Conservation (phyloP, 2,329 filamentous ascomycete genomes). For the Alternaria rosae region DNA sequence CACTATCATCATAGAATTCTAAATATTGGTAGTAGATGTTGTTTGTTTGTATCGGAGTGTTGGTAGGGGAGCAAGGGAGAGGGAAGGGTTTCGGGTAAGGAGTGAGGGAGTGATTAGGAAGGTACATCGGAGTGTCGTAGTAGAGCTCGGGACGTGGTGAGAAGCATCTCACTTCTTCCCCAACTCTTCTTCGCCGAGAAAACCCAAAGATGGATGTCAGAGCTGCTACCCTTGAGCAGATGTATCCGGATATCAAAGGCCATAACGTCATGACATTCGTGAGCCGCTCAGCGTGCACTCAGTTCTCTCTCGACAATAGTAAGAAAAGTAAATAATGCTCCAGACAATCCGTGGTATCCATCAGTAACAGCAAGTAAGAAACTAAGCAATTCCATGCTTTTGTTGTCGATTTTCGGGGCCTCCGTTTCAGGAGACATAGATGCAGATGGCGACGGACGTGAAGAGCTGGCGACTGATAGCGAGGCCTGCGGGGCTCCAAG, state of each 20-base stretch:
- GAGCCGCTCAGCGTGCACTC: conserved; percentile 50
- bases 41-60: conserved; percentile 19
- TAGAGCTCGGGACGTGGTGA: conserved; percentile 17
- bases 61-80: conserved; percentile 16
- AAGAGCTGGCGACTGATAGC: conserved; percentile 1
- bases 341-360: conserved; percentile 44
- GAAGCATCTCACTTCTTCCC: conserved; percentile 21
- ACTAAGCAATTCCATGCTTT: conserved; percentile 46
- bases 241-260: conserved; percentile 49
- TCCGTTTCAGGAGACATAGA: conserved; percentile 4
- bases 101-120: conserved; percentile 29
- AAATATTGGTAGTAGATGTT: conserved; percentile 16
- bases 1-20: background rate
- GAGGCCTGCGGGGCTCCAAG: conserved; percentile 5
- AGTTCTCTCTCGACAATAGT: conserved; percentile 36
- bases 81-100: conserved; percentile 12
- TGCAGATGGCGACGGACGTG: conserved; percentile 6
- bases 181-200: conserved; percentile 26
- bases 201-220: conserved; percentile 33
- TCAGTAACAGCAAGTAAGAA: conserved; percentile 39
- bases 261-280: conserved; percentile 54
- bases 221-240: conserved; percentile 39
- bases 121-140: conserved; percentile 14
- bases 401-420: conserved; percentile 20
- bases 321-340: conserved; percentile 41